phyloP scores from a whole-genome alignment of 1,284 basidiomycete species.

The Ceratobasidium papillatum region DNA sequence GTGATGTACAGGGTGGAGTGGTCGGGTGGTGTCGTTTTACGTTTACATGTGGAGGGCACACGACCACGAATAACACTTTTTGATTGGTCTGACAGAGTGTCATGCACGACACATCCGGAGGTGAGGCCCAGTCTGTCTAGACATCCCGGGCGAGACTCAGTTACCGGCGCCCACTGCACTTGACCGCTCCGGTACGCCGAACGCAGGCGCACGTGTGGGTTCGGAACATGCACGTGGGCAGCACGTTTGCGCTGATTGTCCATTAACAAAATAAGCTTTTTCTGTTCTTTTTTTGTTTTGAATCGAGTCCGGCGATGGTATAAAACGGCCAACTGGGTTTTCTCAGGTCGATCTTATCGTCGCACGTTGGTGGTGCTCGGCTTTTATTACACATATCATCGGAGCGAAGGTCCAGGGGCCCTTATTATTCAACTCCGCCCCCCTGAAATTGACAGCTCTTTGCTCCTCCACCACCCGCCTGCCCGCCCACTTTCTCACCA shows the following conservation, averaged over 20 bases:
- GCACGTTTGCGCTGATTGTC: constrained; percentile 18
- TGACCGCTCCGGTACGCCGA: not conserved
- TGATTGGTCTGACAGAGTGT: constrained; percentile 2
- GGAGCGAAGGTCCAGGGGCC: not conserved
- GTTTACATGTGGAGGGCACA: constrained; percentile 36
- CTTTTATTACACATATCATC: not conserved
- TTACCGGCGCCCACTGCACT: too few relatives aligned
- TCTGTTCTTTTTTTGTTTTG: not conserved
- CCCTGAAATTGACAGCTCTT: constrained; percentile 48
- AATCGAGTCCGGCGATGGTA: not conserved
- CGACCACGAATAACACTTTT: constrained; percentile 30
- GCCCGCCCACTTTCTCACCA: too few relatives aligned
- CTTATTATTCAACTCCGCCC: constrained; percentile 26
- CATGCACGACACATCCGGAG: constrained; percentile 13
- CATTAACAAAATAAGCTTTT: constrained; percentile 15
- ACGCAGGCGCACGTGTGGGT: not conserved
- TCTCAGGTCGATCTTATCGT: constrained; percentile 4
- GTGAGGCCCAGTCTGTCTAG: not conserved
- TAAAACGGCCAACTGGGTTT: not conserved
- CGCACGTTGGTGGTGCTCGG: constrained; percentile 3
- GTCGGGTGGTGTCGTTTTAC: constrained; percentile 36
- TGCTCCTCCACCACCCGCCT: not conserved
- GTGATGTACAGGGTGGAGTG: not conserved
- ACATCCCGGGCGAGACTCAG: not conserved
- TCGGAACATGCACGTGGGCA: constrained; percentile 1